A percentile compares a stretch with the other conserved stretches of the same genome.
These are phyloP conservation scores for Zymoseptoria pseudotritici DNA, from an alignment of 2,329 filamentous ascomycete species.

Conservation along the genomic window DNA sequence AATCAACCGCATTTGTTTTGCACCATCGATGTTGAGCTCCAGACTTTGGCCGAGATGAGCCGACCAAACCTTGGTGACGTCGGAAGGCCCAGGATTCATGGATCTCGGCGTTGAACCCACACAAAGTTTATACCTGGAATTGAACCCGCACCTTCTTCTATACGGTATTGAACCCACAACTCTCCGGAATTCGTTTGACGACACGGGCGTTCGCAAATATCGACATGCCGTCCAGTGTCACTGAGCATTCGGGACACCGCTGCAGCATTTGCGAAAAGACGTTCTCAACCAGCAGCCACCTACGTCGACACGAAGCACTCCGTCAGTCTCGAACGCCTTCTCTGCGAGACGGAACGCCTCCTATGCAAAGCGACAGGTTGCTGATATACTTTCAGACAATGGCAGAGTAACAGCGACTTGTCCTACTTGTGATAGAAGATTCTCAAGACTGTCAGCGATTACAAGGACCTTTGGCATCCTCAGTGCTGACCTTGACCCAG, in stretches of 20 bases:
- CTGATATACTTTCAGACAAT: not conserved
- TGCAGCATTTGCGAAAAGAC: not conserved
- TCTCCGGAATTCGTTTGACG: not conserved
- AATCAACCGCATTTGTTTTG: too few species aligned
- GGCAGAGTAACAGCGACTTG: not conserved
- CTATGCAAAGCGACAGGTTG: not conserved
- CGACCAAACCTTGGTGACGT: not conserved
- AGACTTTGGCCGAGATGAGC: not conserved
- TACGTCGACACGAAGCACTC: not conserved
- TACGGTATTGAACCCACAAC: not conserved
- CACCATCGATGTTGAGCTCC: too few species aligned
- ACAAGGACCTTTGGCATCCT: not conserved
- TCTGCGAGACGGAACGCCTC: not conserved
- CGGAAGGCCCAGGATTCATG: not conserved
- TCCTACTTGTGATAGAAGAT: not conserved
- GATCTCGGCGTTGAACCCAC: not conserved
- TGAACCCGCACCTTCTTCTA: not conserved
- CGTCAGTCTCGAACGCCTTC: not conserved
- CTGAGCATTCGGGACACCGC: not conserved
- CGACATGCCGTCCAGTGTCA: not conserved
- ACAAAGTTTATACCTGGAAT: not conserved
- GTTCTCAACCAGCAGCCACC: not conserved
- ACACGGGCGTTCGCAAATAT: not conserved
- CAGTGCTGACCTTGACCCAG: not conserved
- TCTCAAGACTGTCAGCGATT: not conserved